Base-by-base conservation (phyloP, 495 filamentous ascomycete species). In the Xylaria bambusicola region DNA sequence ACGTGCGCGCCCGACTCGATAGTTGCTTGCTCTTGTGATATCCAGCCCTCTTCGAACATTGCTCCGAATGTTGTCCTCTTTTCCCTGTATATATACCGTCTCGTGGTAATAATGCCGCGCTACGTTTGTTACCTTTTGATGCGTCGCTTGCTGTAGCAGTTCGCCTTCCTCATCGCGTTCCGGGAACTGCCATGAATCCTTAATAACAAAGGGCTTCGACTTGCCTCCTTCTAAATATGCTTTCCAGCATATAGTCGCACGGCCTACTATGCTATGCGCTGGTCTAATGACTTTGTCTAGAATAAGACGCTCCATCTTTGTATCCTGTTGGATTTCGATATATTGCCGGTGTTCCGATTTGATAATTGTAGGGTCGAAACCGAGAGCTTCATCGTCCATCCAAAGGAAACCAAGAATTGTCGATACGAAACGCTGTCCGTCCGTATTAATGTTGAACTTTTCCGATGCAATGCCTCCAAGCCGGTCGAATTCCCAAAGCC, bases 181-280 rank as follows among this genome's bases (percentile, higher is more conserved):
- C 18, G 56, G 59, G 52, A 76, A 77, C 56, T 81, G 77, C 78
- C 71, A 82, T 8, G 72, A 80, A 60, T 82, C 79, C 66, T 81
- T 82, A 47, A 81, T 70, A 42, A 53, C 50, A 29, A 53, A 38
- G 56, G 70, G 13, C 74, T 15, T 45, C 47, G 66, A 52, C 66
- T 67, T 70, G 72, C 69, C 64, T 27, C 35, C 36, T 62, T 79
- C 66, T 35, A 64, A 65, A 64, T 81, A 56, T 33, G 71, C 79
- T 66, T 71, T 77, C 75, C 70, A 81, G 51, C 73, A 81, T 33
- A 71, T 80, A 33, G 77, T 80, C 5, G 73, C 78, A 51, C 75
- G 66, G 56, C 79, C 74, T 49, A 71, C 71, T 13, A 81, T 66
- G 23, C 63, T 71, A 36, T 61, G 48, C 41, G 60, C 62, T 7